A percentile compares a stretch with the other conserved stretches of the same genome.
phyloP scores from a whole-genome alignment of 768 basidiomycete species.

The Lactarius evosmus region DNA sequence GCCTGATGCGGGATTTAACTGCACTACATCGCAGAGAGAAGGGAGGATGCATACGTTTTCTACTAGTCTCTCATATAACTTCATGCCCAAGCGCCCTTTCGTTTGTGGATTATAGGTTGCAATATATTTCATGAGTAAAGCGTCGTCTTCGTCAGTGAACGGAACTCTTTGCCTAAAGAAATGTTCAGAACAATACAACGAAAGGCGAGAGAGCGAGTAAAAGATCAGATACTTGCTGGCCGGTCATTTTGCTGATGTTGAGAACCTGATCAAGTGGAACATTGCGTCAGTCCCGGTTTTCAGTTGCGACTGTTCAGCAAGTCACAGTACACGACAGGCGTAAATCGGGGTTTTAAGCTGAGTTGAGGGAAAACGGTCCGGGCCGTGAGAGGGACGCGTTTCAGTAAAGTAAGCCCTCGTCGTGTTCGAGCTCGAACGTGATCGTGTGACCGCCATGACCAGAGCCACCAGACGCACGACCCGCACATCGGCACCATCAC shows the following conservation, averaged over 20 bases:
- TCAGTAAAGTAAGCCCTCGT: background rate
- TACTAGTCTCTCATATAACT: constrained; percentile 42
- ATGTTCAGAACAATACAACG: background rate
- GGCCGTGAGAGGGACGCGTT: background rate
- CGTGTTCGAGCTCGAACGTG: background rate
- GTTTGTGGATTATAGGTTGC: constrained; percentile 45
- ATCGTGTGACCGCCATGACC: constrained; percentile 12
- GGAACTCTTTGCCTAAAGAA: constrained; percentile 11
- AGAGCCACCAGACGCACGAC: constrained; percentile 17
- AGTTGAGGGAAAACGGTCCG: too few species aligned
- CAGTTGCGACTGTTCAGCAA: too few species aligned
- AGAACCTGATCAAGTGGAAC: background rate
- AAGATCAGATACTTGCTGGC: background rate
- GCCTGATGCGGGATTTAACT: constrained; percentile 34
- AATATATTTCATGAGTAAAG: constrained; percentile 44
- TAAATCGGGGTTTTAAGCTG: too few species aligned
- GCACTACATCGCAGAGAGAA: background rate
- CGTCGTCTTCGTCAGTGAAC: constrained; percentile 44
- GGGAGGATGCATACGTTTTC: constrained; percentile 44
- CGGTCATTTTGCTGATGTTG: constrained; percentile 4
- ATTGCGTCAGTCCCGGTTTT: background rate
- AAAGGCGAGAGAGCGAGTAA: background rate
- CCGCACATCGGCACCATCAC: constrained; percentile 10
- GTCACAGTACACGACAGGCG: too few species aligned
- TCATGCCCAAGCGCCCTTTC: constrained; percentile 46